Evolutionary conservation across 2,329 filamentous ascomycete genomes (phyloP), one percentile per base, ranked within the genome.

Genomic region (Tympanopsis confertula): DNA sequence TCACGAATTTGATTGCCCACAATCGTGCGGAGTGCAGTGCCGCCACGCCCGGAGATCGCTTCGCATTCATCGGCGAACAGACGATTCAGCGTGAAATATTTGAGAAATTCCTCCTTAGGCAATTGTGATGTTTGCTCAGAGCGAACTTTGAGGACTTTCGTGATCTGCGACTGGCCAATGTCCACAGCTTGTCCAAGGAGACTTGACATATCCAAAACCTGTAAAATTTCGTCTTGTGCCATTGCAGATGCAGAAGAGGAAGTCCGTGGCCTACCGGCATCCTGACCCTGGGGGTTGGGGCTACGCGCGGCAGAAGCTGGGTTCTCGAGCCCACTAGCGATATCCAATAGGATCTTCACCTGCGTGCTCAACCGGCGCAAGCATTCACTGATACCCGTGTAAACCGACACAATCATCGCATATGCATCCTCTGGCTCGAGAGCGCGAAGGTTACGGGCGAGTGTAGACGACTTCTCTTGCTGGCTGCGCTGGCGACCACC

Each of bases 11-110:
- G 76, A 28, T 64, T 69, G 44, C 78, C 75, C 14, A 80, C 69
- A 12, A 77, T 63, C 3, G 64, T 71, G 49, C 77, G 78, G 35
- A 81, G 54, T 5, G 69, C 66, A 20, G 67, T 65, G 4, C 76
- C 75, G 20, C 73, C 70, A 38, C 73, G 63, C 2, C 76, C 75
- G 35, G 74, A 78, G 4, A 80, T 71, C 1, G 75, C 75, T 49
- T 81, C 76, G 41, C 76, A 80, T 48, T 81, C 76, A 43, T 81
- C 75, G 2, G 75, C 73, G 48, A 81, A 81, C 1, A 79, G 58
- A 33, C 71, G 63, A 43, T 79, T 79, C 22, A 81, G 60, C 2
- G 65, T 71, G 49, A 79, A 78, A 47, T 79, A 81, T 30, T 67
- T 64, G 28, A 80, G 47, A 49, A 81, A 81, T 2, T 71, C 65